Evolutionary conservation across 371 early-diverging fungal species (phyloP).

Genomic region (Lichtheimia corymbifera): DNA sequence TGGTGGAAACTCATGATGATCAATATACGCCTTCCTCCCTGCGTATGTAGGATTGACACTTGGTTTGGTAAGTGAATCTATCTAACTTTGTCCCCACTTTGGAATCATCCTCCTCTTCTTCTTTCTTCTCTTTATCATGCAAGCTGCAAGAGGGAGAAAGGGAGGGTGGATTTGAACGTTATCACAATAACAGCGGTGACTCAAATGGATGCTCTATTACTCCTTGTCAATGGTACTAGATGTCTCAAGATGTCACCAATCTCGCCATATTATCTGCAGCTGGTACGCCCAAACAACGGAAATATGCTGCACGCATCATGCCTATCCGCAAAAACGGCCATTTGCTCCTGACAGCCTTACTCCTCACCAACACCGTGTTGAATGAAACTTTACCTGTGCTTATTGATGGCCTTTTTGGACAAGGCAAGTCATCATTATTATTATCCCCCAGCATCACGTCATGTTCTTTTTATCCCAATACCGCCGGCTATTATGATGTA

Average conservation of each 20-base stretch:
- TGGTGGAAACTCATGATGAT: too few species aligned
- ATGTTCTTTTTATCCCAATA: too few species aligned
- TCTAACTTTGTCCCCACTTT: not conserved
- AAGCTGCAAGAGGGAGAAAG: too few species aligned
- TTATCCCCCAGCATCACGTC: too few species aligned
- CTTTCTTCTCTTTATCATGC: too few species aligned
- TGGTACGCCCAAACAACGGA: slow-evolving; percentile 61
- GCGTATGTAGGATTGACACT: slow-evolving; percentile 36
- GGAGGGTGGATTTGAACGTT: too few species aligned
- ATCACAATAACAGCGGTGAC: too few species aligned
- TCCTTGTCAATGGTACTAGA: slow-evolving; percentile 21
- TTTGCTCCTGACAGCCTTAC: slow-evolving; percentile 75
- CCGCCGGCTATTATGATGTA: not conserved
- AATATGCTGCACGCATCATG: slow-evolving; percentile 60
- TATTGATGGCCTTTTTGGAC: slow-evolving; percentile 60
- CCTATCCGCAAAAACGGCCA: slow-evolving; percentile 72
- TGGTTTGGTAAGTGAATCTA: slow-evolving; percentile 30
- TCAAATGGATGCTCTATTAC: too few species aligned
- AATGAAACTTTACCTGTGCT: slow-evolving; percentile 88
- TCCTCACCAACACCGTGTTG: slow-evolving; percentile 79
- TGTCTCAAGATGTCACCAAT: slow-evolving; percentile 73
- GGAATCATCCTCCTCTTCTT: not conserved
- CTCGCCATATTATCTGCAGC: slow-evolving; percentile 62
- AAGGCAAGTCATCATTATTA: slow-evolving; percentile 27
- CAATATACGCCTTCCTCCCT: not conserved